phyloP scores from a whole-genome alignment of 2,329 filamentous ascomycete genomes.

The Talaromyces islandicus region DNA sequence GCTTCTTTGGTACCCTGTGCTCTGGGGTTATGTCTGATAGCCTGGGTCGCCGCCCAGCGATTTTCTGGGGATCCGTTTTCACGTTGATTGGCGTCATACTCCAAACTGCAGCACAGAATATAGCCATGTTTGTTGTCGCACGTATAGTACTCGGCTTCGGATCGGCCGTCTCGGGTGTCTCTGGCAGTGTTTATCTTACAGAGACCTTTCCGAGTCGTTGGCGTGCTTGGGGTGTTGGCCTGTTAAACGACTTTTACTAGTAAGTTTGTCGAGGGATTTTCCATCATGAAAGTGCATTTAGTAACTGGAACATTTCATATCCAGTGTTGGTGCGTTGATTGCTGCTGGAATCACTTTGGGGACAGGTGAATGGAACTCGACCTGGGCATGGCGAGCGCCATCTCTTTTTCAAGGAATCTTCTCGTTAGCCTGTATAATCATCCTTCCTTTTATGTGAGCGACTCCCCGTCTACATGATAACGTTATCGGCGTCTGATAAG shows the following conservation, averaged over 20 bases:
- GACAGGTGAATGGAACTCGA: slow-evolving; percentile 37
- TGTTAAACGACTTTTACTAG: slow-evolving; percentile 34
- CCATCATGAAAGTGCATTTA: background rate
- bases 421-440: slow-evolving; percentile 34
- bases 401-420: slow-evolving; percentile 39
- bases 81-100: slow-evolving; percentile 64
- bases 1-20: slow-evolving; percentile 72
- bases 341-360: slow-evolving; percentile 45
- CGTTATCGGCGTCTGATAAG: background rate
- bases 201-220: slow-evolving; percentile 45
- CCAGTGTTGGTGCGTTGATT: slow-evolving; percentile 34
- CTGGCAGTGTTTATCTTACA: slow-evolving; percentile 43
- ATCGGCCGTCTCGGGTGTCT: slow-evolving; percentile 36
- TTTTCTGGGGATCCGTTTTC: slow-evolving; percentile 63
- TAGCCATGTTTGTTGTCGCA: slow-evolving; percentile 63
- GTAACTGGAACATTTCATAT: background rate
- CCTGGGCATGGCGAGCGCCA: slow-evolving; percentile 44
- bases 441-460: slow-evolving; percentile 35
- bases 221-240: slow-evolving; percentile 40
- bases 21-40: slow-evolving; percentile 71
- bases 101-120: slow-evolving; percentile 53
- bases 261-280: slow-evolving; percentile 8
- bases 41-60: slow-evolving; percentile 59
- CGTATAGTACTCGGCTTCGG: slow-evolving; percentile 70
- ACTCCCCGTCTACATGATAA: no score